Evolutionary conservation across 257 asterid genomes (phyloP).

Genomic region (Jacaranda mimosifolia): DNA sequence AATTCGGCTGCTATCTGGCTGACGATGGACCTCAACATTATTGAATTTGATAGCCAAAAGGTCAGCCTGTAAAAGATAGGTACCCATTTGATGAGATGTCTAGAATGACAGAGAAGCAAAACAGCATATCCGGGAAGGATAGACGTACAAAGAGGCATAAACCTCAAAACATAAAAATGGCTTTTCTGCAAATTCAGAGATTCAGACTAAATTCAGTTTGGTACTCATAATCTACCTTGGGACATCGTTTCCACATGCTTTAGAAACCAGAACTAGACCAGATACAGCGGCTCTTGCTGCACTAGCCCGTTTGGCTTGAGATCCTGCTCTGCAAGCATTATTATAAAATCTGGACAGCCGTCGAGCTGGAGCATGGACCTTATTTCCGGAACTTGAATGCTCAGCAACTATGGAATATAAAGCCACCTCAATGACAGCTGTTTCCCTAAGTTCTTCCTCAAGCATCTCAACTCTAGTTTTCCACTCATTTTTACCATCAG

Average conservation of each 20-base stretch:
- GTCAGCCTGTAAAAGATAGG: conserved; percentile 67
- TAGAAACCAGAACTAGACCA: conserved; percentile 86
- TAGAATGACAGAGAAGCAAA: conserved; percentile 8
- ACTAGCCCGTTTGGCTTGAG: conserved; percentile 75
- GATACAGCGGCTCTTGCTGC: conserved; percentile 84
- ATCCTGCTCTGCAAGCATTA: conserved; percentile 64
- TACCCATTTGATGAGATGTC: not conserved
- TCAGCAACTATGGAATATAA: conserved; percentile 83
- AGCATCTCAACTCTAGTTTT: conserved; percentile 65
- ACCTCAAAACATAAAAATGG: too few relatives aligned
- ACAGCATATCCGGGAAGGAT: not conserved
- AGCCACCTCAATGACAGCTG: conserved; percentile 82
- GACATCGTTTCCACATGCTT: conserved; percentile 94
- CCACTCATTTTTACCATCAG: conserved; percentile 56
- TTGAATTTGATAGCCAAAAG: conserved; percentile 90
- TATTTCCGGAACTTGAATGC: conserved; percentile 78
- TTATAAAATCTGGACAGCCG: conserved; percentile 80
- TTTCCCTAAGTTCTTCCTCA: conserved; percentile 85
- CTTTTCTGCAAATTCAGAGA: not conserved
- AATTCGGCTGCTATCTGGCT: conserved; percentile 70
- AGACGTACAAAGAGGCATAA: too few relatives aligned
- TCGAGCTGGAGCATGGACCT: conserved; percentile 92
- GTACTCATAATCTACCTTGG: conserved; percentile 57
- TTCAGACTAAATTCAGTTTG: not conserved
- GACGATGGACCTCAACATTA: conserved; percentile 86